Base-by-base conservation (phyloP, 2,329 filamentous ascomycete species). In the Hortaea sp. region DNA sequence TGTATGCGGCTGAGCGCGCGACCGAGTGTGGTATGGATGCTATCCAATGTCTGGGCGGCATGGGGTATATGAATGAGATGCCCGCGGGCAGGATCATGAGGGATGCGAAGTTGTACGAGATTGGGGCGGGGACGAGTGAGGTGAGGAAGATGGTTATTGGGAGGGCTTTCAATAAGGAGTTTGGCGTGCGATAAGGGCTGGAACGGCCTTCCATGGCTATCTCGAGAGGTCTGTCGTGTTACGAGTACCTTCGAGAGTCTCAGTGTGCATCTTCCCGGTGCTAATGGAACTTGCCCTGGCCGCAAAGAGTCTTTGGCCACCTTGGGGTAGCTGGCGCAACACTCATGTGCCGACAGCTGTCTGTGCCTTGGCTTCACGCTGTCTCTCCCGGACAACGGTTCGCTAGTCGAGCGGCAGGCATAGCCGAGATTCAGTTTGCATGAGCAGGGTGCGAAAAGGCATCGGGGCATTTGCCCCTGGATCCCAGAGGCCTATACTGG, bases 61-160 rank as follows among this genome's bases (percentile, higher is more conserved):
- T 90, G 79, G 90, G 90, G 1, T 97, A 97, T 62, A 80, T 94
- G 56, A 94, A 95, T 66, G 92, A 98, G 69, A 88, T 97, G 70
- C 83, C 88, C 0, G 89, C 88, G 0, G 94, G 89, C 20, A 75
- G 90, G 53, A 75, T 97, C 54, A 68, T 97, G 57, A 70, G 92
- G 60, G 81, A 84, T 67, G 80, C 81, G 4, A 84, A 84, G 63
- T 66, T 98, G 49, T 98, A 98, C 65, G 92, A 97, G 69, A 97
- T 98, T 63, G 92, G 92, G 1, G 92, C 92, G 5, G 92, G 92
- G 5, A 97, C 92, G 3, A 95, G 88, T 49, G 92, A 98, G 70
- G 83, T 98, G 43, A 76, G 92, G 54, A 76, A 89, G 53, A 94
- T 97, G 80, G 88, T 98, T 4, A 95, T 98, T 62, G 90, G 92